Evolutionary conservation across 2,329 filamentous ascomycete genomes (phyloP).

Genomic region (Phyllachora maydis): DNA sequence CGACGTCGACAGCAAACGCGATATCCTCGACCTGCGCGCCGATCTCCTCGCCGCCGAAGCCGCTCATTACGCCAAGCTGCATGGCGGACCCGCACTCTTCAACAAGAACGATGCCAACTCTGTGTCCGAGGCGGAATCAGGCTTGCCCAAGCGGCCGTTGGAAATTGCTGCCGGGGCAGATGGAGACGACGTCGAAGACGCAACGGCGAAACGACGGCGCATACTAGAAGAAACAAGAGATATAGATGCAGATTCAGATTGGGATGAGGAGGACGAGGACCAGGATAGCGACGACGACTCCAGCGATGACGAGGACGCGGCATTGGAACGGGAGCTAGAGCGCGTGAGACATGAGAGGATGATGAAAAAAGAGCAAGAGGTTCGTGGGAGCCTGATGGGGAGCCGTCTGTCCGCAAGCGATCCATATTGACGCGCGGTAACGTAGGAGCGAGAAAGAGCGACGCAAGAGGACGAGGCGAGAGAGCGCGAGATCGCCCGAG

Average conservation of each 20-base stretch:
- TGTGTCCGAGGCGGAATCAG: constrained; percentile 12
- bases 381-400: too few relatives aligned
- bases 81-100: constrained; percentile 30
- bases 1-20: constrained; percentile 33
- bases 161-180: constrained; percentile 21
- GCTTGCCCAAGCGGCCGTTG: constrained; percentile 41
- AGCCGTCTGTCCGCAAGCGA: too few relatives aligned
- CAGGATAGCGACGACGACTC: constrained; percentile 36
- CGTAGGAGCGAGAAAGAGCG: constrained; percentile 66
- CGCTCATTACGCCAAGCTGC: constrained; percentile 70
- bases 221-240: constrained; percentile 77
- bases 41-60: constrained; percentile 82
- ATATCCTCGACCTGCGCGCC: constrained; percentile 59
- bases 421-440: too few relatives aligned
- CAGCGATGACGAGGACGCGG: constrained; percentile 67
- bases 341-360: constrained; percentile 79
- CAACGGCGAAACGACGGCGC: constrained; percentile 63
- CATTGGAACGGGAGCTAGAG: constrained; percentile 79
- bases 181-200: constrained; percentile 35
- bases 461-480: constrained; percentile 64
- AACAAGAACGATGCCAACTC: constrained; percentile 25
- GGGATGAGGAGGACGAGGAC: constrained; percentile 23
- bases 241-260: constrained; percentile 58
- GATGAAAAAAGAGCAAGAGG: constrained; percentile 59
- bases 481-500: constrained; percentile 74